Base-by-base conservation (phyloP, 495 filamentous ascomycete genomes). In the Aspergillus nidulans region DNA sequence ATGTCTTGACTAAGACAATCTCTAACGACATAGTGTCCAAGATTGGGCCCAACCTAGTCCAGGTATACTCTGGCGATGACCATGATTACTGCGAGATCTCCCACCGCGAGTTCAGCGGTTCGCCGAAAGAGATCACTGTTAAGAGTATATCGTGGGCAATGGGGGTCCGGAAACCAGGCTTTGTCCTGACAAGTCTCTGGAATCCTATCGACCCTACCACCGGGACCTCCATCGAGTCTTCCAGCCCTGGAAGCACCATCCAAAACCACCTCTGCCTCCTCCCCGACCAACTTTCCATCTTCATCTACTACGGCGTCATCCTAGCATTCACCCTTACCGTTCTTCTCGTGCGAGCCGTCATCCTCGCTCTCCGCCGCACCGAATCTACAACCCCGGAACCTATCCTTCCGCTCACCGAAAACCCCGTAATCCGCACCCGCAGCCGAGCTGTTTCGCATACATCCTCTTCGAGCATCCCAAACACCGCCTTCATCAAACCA, bases 81-180 rank as follows among this genome's bases (percentile, higher is more conserved):
- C 95, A 99, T 70, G 95, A 99, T 69, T 96, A 97, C 72, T 99
- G 95, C 70, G 91, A 96, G 52, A 70, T 97, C 21, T 71, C 81
- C 1, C 95, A 99, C 65, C 77, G 75, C 10, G 78, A 85, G 44
- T 88, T 83, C 54, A 81, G 77, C 9, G 81, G 80, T 39, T 81
- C 81, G 0, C 86, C 92, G 1, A 81, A 77, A 23, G 95, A 99
- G 62, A 92, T 97, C 58, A 97, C 95, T 0, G 91, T 97, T 52
- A 99, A 99, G 70, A 89, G 84, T 58, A 77, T 95, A 36, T 91
- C 84, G 58, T 96, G 90, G 90, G 90, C 91, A 6, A 97, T 97
- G 94, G 92, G 95, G n/a, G 88, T 99, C 20, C 80, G 87, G 0
- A 83, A 81, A 24, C 95, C 95, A 0, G 95, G 91, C 9, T 92